Conservation (phyloP, 192 early-diverging fungal species). For the Entomortierella beljakovae region DNA sequence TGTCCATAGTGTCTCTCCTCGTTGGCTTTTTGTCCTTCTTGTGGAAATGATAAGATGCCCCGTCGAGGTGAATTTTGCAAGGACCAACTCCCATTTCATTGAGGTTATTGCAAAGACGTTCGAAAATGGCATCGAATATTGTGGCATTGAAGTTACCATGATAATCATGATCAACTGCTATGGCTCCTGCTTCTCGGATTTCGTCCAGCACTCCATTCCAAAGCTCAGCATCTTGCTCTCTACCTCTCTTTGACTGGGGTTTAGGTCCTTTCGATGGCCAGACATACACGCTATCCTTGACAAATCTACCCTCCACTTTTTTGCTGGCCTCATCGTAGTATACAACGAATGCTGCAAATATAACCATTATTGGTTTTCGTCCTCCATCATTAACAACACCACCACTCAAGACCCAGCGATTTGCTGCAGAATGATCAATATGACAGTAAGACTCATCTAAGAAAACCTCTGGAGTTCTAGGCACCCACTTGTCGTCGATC, state of each 20-base stretch:
- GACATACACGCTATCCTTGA: constrained; percentile 11
- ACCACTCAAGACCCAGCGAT: background rate
- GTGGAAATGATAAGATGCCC: background rate
- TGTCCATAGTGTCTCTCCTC: no score
- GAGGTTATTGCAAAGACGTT: background rate
- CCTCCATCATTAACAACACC: background rate
- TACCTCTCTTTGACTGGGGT: no score
- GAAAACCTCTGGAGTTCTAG: background rate
- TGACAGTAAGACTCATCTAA: constrained; percentile 12
- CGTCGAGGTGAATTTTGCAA: background rate
- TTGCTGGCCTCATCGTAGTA: background rate
- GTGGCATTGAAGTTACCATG: background rate
- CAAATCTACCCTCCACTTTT: background rate
- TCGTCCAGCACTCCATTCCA: background rate
- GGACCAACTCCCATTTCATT: background rate
- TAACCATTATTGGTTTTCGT: background rate
- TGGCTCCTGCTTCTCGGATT: no score
- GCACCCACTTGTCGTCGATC: background rate
- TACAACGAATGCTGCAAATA: background rate
- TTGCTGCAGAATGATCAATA: background rate
- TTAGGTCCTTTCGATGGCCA: constrained; percentile 1
- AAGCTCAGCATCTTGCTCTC: no score
- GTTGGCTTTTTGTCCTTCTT: no score
- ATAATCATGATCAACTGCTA: background rate
- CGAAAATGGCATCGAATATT: background rate